Evolutionary conservation across 2,329 filamentous ascomycete species (phyloP).

Genomic region (Colletotrichum spaethianum): DNA sequence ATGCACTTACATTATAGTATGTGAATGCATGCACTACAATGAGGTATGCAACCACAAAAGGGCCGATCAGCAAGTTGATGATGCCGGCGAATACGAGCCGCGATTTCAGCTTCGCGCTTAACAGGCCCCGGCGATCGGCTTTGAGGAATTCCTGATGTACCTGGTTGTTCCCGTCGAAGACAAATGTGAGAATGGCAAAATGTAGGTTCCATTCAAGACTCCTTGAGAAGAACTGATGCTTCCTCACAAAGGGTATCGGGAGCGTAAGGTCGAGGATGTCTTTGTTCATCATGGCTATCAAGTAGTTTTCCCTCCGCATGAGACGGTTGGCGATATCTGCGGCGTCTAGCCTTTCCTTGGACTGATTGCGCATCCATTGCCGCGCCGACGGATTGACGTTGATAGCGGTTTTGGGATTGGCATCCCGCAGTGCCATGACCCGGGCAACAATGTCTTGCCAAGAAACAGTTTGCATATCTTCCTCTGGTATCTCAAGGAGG

Average conservation of each 20-base stretch:
- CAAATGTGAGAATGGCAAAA: conserved; percentile 91
- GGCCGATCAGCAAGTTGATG: conserved; percentile 88
- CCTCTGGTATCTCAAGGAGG: conserved; percentile 83
- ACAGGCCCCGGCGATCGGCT: conserved; percentile 81
- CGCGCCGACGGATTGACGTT: conserved; percentile 67
- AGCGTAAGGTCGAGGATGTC: conserved; percentile 91
- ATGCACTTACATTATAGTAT: conserved; percentile 83
- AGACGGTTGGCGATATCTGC: conserved; percentile 97
- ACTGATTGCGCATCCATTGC: conserved; percentile 82
- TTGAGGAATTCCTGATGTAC: conserved; percentile 89
- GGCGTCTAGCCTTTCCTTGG: conserved; percentile 93
- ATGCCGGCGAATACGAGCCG: conserved; percentile 87
- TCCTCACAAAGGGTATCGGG: conserved; percentile 85
- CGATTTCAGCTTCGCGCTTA: conserved; percentile 83
- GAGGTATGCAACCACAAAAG: conserved; percentile 89
- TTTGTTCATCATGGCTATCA: conserved; percentile 98
- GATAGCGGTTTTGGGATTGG: conserved; percentile 84
- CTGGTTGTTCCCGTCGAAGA: conserved; percentile 91
- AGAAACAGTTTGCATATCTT: conserved; percentile 93
- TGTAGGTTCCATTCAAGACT: conserved; percentile 94
- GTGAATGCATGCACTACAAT: conserved; percentile 93
- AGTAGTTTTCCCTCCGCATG: conserved; percentile 97
- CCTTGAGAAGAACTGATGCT: conserved; percentile 87
- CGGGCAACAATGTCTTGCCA: conserved; percentile 93
- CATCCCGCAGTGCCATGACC: conserved; percentile 86